Evolutionary conservation across 2,329 filamentous ascomycete species (phyloP).

Genomic region (Talaromyces sp.): DNA sequence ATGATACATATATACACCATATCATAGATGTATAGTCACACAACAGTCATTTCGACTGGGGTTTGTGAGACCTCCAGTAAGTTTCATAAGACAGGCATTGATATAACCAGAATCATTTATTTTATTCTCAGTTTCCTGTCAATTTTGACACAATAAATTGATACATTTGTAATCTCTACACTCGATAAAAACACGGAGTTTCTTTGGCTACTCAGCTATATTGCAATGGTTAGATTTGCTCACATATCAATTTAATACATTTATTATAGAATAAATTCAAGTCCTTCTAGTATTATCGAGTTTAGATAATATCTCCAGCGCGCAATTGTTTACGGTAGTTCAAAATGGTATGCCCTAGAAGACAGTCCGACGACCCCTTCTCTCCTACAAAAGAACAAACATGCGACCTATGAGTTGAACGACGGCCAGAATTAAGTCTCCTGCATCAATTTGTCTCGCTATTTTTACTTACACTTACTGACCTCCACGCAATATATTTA

Average conservation of each 20-base stretch:
- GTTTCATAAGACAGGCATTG: not conserved
- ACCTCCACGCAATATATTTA: not conserved
- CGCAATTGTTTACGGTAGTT: too few relatives aligned
- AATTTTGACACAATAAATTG: not conserved
- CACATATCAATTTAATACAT: too few relatives aligned
- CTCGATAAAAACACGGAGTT: not conserved
- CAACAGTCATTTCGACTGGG: not conserved
- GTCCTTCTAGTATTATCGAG: too few relatives aligned
- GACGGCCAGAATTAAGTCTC: not conserved
- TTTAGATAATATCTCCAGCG: too few relatives aligned
- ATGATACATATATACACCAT: not conserved
- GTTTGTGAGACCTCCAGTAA: not conserved
- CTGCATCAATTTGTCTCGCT: not conserved
- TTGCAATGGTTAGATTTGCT: too few relatives aligned
- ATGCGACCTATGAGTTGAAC: not conserved
- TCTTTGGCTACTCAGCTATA: not conserved
- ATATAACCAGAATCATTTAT: not conserved
- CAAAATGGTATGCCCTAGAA: not conserved
- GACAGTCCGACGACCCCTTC: not conserved
- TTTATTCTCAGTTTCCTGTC: not conserved
- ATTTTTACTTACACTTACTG: not conserved
- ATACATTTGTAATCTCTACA: too few relatives aligned
- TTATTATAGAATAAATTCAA: too few relatives aligned
- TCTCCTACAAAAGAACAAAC: not conserved
- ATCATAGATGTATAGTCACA: not conserved